Evolutionary conservation across 176 grass and related monocot species (phyloP).

Genomic region (Tuctoria greenei): DNA sequence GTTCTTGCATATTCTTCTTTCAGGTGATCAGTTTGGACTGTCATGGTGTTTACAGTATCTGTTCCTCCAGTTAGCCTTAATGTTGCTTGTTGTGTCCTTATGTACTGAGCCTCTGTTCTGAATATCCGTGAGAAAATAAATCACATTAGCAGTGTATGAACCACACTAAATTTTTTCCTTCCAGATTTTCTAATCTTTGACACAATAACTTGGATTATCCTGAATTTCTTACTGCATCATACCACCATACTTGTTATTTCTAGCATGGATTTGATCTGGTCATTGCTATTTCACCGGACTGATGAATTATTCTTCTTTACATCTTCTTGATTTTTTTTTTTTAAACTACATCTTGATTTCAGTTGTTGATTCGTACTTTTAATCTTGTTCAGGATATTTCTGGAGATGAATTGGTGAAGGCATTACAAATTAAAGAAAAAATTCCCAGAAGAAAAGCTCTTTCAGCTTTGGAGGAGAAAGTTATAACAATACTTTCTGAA

Average conservation of each 20-base stretch:
- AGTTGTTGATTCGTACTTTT: slow-evolving; percentile 31
- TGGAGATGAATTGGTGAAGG: slow-evolving; percentile 88
- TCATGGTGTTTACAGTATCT: no score
- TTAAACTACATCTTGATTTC: no score
- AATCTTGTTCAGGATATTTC: slow-evolving; percentile 77
- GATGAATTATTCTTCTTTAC: slow-evolving; percentile 7
- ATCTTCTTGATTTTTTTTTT: neutral
- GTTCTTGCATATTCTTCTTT: slow-evolving; percentile 28
- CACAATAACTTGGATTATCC: neutral
- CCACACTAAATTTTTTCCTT: neutral
- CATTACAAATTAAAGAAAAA: slow-evolving; percentile 93
- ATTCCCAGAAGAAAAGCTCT: slow-evolving; percentile 87
- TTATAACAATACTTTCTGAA: slow-evolving; percentile 83
- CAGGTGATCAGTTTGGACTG: no score
- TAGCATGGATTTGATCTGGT: neutral
- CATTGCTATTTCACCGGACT: neutral
- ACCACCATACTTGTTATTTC: slow-evolving; percentile 15
- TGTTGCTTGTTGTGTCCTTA: neutral
- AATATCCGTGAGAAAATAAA: neutral
- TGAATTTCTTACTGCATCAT: neutral
- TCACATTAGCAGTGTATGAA: neutral
- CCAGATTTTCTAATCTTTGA: neutral
- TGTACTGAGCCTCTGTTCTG: neutral
- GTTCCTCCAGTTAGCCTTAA: neutral
- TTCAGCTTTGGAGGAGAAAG: slow-evolving; percentile 82